phyloP scores from a whole-genome alignment of 192 early-diverging fungal species.

The Backusella westeae region DNA sequence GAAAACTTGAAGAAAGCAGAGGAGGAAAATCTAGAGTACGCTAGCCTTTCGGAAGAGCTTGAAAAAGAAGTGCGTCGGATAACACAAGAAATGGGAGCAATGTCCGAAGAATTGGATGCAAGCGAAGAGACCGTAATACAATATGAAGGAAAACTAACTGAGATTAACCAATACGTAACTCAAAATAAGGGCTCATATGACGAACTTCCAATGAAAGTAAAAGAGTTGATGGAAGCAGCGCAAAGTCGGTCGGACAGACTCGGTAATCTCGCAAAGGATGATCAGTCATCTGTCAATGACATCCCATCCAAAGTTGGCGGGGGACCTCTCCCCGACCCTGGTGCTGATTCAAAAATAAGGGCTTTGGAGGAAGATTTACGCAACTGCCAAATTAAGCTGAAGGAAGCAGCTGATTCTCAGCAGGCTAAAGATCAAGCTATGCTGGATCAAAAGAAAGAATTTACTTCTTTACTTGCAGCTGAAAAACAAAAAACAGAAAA shows the following conservation, averaged over 20 bases:
- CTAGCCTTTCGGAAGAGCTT: neutral
- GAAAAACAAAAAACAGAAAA: slow-evolving; percentile 10
- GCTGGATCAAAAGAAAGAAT: neutral
- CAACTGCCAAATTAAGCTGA: neutral
- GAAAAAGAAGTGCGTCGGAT: slow-evolving; percentile 14
- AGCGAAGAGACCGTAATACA: slow-evolving; percentile 2
- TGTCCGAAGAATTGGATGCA: slow-evolving; percentile 12
- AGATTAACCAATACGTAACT: neutral
- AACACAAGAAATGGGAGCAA: slow-evolving; percentile 11
- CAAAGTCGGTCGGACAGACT: neutral
- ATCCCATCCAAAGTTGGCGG: neutral
- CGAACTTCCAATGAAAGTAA: neutral
- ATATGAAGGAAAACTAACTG: slow-evolving; percentile 4
- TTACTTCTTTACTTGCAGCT: neutral
- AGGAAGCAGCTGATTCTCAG: neutral
- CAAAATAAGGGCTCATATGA: slow-evolving; percentile 7
- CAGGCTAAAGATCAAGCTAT: slow-evolving; percentile 3
- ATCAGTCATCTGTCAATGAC: slow-evolving; percentile 14
- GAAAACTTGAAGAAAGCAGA: neutral
- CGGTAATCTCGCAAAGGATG: neutral
- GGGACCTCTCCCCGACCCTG: neutral
- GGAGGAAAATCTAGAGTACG: slow-evolving; percentile 15
- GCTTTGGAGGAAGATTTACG: neutral
- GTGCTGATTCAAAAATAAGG: neutral
- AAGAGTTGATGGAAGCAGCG: slow-evolving; percentile 7